Conservation (phyloP, 768 basidiomycete species). For the Amanita subjunquillea region DNA sequence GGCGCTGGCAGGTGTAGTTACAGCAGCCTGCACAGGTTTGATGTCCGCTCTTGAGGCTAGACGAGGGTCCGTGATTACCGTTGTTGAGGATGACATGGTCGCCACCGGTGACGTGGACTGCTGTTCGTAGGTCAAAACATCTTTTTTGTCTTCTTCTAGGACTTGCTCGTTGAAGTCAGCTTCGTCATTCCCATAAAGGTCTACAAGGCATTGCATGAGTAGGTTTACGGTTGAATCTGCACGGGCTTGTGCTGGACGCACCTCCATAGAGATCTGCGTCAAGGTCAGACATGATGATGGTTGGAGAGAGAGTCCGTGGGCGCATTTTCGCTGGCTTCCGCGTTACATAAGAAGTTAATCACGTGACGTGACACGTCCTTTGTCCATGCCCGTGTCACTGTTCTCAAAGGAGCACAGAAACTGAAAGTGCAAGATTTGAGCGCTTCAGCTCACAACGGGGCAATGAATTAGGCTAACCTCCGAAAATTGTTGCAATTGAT, state of each 20-base stretch:
- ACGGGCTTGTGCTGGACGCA: constrained; percentile 21
- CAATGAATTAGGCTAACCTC: no score
- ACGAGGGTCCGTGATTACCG: constrained; percentile 8
- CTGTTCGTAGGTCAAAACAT: constrained; percentile 8
- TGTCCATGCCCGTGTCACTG: no score
- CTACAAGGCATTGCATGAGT: constrained; percentile 21
- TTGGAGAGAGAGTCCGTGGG: constrained; percentile 18
- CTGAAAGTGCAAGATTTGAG: no score
- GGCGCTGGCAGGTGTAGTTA: constrained; percentile 9
- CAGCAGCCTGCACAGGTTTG: constrained; percentile 12
- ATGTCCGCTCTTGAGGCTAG: not conserved
- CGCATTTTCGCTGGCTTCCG: not conserved
- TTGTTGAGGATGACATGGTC: constrained; percentile 8
- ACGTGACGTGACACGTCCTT: not conserved
- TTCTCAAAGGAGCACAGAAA: no score
- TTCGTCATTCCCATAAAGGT: constrained; percentile 71
- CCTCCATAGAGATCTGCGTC: constrained; percentile 89
- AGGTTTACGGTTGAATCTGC: not conserved
- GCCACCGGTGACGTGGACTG: constrained; percentile 8
- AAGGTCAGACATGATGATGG: constrained; percentile 63
- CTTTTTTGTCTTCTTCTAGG: constrained; percentile 7
- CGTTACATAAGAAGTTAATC: constrained; percentile 2
- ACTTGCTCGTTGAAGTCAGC: constrained; percentile 41
- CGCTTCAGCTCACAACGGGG: no score
- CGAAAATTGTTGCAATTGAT: not conserved